Evolutionary conservation across 2,329 filamentous ascomycete genomes (phyloP).

Genomic region (Microthyrium microscopicum): DNA sequence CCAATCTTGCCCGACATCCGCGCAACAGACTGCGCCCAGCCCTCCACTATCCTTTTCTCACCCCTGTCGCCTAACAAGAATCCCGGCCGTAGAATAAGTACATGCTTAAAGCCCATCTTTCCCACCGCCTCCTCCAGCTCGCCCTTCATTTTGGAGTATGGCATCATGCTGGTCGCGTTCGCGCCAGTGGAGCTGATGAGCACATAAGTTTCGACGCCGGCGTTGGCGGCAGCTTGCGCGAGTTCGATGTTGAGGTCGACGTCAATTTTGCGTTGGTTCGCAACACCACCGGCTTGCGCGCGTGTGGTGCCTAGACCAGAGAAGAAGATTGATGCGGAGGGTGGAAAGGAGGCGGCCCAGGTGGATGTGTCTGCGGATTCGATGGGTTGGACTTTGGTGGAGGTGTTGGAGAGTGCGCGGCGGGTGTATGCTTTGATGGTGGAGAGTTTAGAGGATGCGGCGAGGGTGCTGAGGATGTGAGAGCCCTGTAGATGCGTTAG

Average conservation of each 20-base stretch:
- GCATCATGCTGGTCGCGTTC: constrained; percentile 35
- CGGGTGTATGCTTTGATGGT: constrained; percentile 49
- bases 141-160: constrained; percentile 60
- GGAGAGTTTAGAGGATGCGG: constrained; percentile 35
- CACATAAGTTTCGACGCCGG: constrained; percentile 59
- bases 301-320: constrained; percentile 69
- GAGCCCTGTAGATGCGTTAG: constrained; percentile 34
- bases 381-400: constrained; percentile 48
- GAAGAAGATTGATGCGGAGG: constrained; percentile 41
- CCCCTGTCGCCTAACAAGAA: constrained; percentile 57
- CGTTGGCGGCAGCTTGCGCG: constrained; percentile 55
- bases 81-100: constrained; percentile 58
- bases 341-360: constrained; percentile 47
- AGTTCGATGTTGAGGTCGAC: constrained; percentile 71
- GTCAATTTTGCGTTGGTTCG: constrained; percentile 74
- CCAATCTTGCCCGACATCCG: too few species aligned
- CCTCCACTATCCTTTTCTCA: constrained; percentile 42
- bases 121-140: constrained; percentile 69
- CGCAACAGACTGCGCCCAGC: constrained; percentile 38
- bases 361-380: constrained; percentile 48
- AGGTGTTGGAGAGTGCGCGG: constrained; percentile 39
- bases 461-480: constrained; percentile 51
- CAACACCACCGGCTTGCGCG: constrained; percentile 55
- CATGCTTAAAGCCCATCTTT: constrained; percentile 57
- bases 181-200: constrained; percentile 47